phyloP scores from a whole-genome alignment of 2,329 filamentous ascomycete genomes.

The Eurotiales sp. region DNA sequence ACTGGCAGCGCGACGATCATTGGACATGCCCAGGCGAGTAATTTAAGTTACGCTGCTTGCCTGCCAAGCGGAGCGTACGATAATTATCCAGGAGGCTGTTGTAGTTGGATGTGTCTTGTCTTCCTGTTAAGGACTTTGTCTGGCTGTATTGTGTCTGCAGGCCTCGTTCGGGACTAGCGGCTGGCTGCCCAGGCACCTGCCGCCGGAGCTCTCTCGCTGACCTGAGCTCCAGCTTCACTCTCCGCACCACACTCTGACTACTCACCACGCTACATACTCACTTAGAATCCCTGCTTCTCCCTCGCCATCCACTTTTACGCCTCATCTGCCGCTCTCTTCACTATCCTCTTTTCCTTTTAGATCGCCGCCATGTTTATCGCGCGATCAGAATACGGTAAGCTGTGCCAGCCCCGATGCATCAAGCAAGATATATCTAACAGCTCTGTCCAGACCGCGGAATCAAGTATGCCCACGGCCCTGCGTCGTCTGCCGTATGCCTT shows the following conservation, averaged over 20 bases:
- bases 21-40: slow-evolving; percentile 37
- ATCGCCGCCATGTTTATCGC: slow-evolving; percentile 94
- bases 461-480: slow-evolving; percentile 66
- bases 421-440: slow-evolving; percentile 35
- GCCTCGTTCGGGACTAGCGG: not conserved
- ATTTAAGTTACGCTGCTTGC: no score
- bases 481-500: not conserved
- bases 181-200: slow-evolving; percentile 12
- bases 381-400: slow-evolving; percentile 98
- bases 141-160: slow-evolving; percentile 15
- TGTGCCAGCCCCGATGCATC: slow-evolving; percentile 18
- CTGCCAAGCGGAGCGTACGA: no score
- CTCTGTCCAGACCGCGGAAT: slow-evolving; percentile 78
- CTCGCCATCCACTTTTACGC: not conserved
- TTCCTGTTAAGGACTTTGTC: no score
- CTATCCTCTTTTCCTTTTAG: not conserved
- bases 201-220: not conserved
- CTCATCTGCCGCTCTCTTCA: not conserved
- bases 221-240: slow-evolving; percentile 15
- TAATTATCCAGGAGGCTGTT: not conserved
- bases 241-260: slow-evolving; percentile 7
- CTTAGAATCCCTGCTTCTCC: no score
- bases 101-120: not conserved
- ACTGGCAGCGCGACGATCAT: slow-evolving; percentile 36
- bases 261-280: no score